These are phyloP conservation scores for Colletotrichum sp. DNA, from an alignment of 2,329 filamentous ascomycete species.

Conservation along the genomic window DNA sequence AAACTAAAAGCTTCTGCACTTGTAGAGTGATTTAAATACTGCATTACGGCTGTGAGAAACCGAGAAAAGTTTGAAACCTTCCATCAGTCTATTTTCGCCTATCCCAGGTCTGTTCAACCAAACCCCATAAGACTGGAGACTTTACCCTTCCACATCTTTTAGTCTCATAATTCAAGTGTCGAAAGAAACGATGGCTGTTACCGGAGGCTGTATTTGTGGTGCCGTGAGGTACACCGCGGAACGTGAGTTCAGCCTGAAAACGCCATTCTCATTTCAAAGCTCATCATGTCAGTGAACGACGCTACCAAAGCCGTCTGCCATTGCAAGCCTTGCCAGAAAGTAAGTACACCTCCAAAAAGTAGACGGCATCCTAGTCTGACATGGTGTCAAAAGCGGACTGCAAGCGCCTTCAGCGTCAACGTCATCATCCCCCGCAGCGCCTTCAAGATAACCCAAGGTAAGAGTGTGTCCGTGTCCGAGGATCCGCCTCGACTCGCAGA, in stretches of 20 bases:
- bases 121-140: not conserved
- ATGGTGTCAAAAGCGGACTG: not conserved
- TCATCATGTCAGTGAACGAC: not conserved
- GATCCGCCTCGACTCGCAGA: rapidly evolving
- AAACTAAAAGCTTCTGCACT: too few relatives aligned
- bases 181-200: not conserved
- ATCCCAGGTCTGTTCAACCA: not conserved
- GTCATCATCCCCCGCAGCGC: not conserved
- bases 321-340: not conserved
- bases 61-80: too few relatives aligned
- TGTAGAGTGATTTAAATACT: too few relatives aligned
- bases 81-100: too few relatives aligned
- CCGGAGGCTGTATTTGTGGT: not conserved
- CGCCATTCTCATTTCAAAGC: not conserved
- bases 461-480: not conserved
- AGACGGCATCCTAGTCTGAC: not conserved
- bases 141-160: not conserved
- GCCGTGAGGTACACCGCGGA: not conserved
- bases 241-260: not conserved
- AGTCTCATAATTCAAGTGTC: not conserved
- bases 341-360: not conserved
- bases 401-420: not conserved
- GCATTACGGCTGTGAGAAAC: too few relatives aligned
- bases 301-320: not conserved
- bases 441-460: not conserved